A percentile compares a stretch with the other conserved stretches of the same genome.
Evolutionary conservation across 2,329 filamentous ascomycete genomes (phyloP).

Genomic region (Coniochaeta prunicola): DNA sequence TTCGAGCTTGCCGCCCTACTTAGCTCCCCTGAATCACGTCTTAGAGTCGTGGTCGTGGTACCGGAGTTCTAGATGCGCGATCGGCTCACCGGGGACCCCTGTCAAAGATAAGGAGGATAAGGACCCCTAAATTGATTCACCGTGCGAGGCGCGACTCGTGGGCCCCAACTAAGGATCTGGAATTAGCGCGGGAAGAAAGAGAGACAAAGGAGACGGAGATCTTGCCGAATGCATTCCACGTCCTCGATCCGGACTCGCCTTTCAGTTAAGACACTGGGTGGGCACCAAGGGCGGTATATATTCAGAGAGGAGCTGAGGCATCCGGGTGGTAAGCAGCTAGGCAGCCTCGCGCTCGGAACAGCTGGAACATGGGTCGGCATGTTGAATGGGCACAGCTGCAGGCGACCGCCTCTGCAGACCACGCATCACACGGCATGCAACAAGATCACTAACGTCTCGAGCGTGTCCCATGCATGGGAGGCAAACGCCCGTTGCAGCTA

Average conservation of each 20-base stretch:
- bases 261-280: neutral
- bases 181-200: neutral
- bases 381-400: neutral
- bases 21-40: neutral
- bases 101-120: slow-evolving; percentile 1
- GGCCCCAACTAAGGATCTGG: neutral
- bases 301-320: neutral
- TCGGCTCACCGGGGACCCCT: neutral
- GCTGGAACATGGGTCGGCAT: neutral
- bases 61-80: slow-evolving; percentile 2
- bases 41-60: neutral
- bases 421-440: neutral
- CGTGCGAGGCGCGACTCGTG: neutral
- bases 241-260: neutral
- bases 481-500: neutral
- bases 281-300: neutral
- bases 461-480: neutral
- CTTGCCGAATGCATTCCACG: neutral
- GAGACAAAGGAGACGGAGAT: neutral
- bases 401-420: neutral
- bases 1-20: neutral
- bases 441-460: neutral
- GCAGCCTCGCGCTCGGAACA: neutral
- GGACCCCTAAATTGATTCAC: slow-evolving; percentile 1
- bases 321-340: neutral